Evolutionary conservation across 768 basidiomycete genomes (phyloP).

Genomic region (Termitomyces sp.): DNA sequence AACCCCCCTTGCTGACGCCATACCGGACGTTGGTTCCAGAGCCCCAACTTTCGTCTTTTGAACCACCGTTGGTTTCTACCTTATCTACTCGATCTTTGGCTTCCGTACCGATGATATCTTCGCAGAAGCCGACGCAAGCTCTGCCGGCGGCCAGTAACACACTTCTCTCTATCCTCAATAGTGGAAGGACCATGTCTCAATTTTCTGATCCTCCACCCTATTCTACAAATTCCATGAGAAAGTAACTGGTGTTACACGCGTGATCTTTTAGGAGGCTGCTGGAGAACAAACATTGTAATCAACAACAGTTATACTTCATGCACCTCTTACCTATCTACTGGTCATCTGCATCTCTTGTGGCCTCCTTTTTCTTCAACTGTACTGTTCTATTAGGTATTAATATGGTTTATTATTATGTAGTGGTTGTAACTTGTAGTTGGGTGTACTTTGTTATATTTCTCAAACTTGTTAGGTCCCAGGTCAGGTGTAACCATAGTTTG

Average conservation of each 20-base stretch:
- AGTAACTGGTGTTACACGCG: neutral
- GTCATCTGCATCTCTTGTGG: neutral
- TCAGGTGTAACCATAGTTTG: too few relatives aligned
- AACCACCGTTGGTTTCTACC: neutral
- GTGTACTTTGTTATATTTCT: too few relatives aligned
- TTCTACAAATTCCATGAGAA: neutral
- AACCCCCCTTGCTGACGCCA: neutral
- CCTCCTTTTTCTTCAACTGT: neutral
- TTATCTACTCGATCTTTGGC: neutral
- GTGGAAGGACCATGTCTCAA: slow-evolving; percentile 7
- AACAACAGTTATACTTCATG: neutral
- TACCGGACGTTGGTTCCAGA: neutral
- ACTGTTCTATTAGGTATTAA: neutral
- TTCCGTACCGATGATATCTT: neutral
- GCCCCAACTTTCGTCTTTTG: neutral
- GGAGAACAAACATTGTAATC: neutral
- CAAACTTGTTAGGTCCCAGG: too few relatives aligned
- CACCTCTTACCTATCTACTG: neutral
- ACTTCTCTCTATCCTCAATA: slow-evolving; percentile 17
- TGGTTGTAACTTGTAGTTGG: neutral
- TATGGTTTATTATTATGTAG: neutral
- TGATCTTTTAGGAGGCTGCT: neutral
- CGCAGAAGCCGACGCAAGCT: neutral
- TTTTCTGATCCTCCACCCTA: slow-evolving; percentile 2
- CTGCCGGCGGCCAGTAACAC: slow-evolving; percentile 8